phyloP scores from a whole-genome alignment of 2,329 filamentous ascomycete genomes.

The Pseudogymnoascus sp. region DNA sequence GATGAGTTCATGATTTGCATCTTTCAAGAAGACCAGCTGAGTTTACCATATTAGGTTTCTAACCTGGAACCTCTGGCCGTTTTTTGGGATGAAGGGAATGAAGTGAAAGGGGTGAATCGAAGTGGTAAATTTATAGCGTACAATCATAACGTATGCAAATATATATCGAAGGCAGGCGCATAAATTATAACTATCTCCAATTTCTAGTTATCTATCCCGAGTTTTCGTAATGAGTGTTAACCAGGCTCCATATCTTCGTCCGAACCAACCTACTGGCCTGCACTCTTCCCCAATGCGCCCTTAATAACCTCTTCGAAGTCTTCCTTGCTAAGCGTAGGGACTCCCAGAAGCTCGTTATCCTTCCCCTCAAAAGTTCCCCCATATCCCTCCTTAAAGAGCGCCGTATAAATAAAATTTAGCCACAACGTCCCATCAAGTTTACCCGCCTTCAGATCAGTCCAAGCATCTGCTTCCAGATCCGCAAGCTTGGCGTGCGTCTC shows the following conservation, averaged over 20 bases:
- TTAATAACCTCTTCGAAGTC: conserved; percentile 32
- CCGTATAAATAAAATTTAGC: conserved; percentile 27
- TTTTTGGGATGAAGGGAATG: too few relatives aligned
- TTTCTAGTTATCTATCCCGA: neutral
- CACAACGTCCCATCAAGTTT: conserved; percentile 28
- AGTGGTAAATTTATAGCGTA: too few relatives aligned
- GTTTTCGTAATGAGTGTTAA: neutral
- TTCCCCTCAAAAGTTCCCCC: conserved; percentile 30
- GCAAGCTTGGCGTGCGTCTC: conserved; percentile 14
- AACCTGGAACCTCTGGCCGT: too few relatives aligned
- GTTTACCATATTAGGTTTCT: too few relatives aligned
- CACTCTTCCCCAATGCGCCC: neutral
- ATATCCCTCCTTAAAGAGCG: conserved; percentile 29
- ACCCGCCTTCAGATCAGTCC: conserved; percentile 21
- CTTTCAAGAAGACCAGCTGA: neutral
- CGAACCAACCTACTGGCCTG: neutral
- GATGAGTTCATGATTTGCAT: neutral
- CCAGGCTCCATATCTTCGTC: too few relatives aligned
- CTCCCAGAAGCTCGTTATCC: conserved; percentile 37
- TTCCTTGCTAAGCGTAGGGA: conserved; percentile 35
- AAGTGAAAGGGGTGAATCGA: too few relatives aligned
- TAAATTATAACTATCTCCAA: neutral
- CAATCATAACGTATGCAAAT: too few relatives aligned
- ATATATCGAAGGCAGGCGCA: too few relatives aligned
- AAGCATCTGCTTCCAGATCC: conserved; percentile 17